These are phyloP conservation scores for Panaeolus papilionaceus DNA, from an alignment of 768 basidiomycete species.

Conservation along the genomic window DNA sequence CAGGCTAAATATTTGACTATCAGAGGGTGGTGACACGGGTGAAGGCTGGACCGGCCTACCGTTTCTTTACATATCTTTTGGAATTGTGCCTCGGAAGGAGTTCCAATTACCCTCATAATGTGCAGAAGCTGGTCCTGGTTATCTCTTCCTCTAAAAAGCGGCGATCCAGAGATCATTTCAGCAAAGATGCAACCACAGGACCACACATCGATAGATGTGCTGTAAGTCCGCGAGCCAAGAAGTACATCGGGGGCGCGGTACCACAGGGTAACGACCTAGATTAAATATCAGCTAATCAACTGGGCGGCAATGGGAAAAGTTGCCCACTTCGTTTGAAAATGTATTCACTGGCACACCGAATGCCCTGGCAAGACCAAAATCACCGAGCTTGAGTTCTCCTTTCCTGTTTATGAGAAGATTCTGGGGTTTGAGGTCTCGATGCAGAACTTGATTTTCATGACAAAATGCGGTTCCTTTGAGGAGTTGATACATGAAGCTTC, in stretches of 20 bases:
- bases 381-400: slow-evolving; percentile 95
- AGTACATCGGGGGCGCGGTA: slow-evolving; percentile 98
- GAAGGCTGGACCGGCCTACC: slow-evolving; percentile 48
- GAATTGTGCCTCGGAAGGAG: slow-evolving; percentile 87
- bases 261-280: slow-evolving; percentile 96
- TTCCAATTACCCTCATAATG: slow-evolving; percentile 97
- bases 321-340: slow-evolving; percentile 89
- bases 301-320: background rate
- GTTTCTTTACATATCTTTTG: slow-evolving; percentile 91
- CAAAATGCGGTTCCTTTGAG: slow-evolving; percentile 98
- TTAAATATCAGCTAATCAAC: slow-evolving; percentile 16
- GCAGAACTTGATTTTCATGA: slow-evolving; percentile 97
- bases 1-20: slow-evolving; percentile 57
- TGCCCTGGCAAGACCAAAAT: slow-evolving; percentile 96
- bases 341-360: slow-evolving; percentile 99
- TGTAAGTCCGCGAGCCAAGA: slow-evolving; percentile 95
- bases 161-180: slow-evolving; percentile 98
- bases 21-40: background rate
- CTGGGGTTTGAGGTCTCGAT: slow-evolving; percentile 98
- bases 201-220: slow-evolving; percentile 99
- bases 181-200: slow-evolving; percentile 99
- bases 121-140: slow-evolving; percentile 98
- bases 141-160: slow-evolving; percentile 95
- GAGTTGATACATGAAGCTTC: slow-evolving; percentile 98
- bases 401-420: slow-evolving; percentile 97